Evolutionary conservation across 2,329 filamentous ascomycete genomes (phyloP).

Genomic region (Penicillium italicum): DNA sequence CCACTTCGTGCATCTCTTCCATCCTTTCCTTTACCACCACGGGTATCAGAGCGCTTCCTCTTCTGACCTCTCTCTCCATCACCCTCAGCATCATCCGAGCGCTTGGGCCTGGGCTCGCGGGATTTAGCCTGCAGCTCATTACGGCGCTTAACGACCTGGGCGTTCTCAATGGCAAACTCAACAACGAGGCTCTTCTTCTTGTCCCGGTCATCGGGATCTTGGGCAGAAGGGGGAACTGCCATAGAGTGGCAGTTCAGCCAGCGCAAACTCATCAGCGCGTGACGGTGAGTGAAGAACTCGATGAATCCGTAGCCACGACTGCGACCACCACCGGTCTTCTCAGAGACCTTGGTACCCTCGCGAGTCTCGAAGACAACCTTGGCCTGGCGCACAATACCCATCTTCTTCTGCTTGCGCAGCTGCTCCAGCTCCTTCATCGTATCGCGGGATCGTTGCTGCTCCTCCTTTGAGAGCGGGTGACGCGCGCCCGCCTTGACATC

Average conservation of each 20-base stretch:
- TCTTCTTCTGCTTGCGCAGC: constrained; percentile 73
- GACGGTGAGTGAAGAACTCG: constrained; percentile 90
- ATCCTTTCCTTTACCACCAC: constrained; percentile 15
- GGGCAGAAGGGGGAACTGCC: constrained; percentile 34
- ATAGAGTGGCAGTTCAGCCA: constrained; percentile 81
- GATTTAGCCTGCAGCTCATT: constrained; percentile 34
- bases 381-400: constrained; percentile 83
- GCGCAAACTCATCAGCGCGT: constrained; percentile 88
- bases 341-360: constrained; percentile 77
- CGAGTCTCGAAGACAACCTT: constrained; percentile 91
- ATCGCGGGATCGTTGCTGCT: constrained; percentile 72
- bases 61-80: constrained; percentile 30
- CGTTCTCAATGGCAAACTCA: constrained; percentile 98
- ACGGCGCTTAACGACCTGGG: constrained; percentile 83
- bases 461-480: constrained; percentile 81
- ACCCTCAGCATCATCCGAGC: constrained; percentile 28
- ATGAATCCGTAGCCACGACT: constrained; percentile 96
- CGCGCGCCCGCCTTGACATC: constrained; percentile 79
- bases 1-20: constrained; percentile 11
- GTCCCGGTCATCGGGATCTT: constrained; percentile 50
- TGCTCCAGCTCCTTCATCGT: constrained; percentile 78
- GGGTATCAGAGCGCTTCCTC: constrained; percentile 32
- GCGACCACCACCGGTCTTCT: constrained; percentile 71
- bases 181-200: constrained; percentile 87
- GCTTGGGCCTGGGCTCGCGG: constrained; percentile 22